A percentile compares a stretch with the other conserved stretches of the same genome.
These are phyloP conservation scores for Suhomyces faveliae DNA, from an alignment of 805 yeast genomes.

Conservation along the genomic window DNA sequence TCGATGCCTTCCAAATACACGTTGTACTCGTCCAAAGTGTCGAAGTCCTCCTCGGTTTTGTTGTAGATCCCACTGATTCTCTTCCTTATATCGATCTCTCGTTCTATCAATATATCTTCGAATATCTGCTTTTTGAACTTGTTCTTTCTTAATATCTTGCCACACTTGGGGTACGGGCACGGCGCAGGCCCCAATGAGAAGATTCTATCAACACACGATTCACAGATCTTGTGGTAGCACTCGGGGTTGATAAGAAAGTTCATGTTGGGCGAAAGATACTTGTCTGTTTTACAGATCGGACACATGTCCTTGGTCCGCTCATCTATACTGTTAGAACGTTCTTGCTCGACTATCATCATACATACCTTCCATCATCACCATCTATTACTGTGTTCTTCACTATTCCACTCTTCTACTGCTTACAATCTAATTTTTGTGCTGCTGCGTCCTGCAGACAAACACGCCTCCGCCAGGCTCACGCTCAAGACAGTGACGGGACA, in stretches of 20 bases:
- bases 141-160: constrained; percentile 80
- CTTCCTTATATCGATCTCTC: constrained; percentile 87
- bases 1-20: constrained; percentile 83
- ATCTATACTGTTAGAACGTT: constrained; percentile 28
- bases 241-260: constrained; percentile 91
- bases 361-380: constrained; percentile 1
- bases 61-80: constrained; percentile 77
- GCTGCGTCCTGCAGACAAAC: not conserved
- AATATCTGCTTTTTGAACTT: constrained; percentile 90
- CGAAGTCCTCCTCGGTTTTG: constrained; percentile 74
- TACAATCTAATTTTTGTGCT: not conserved
- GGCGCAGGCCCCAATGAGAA: constrained; percentile 94
- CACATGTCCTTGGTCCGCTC: constrained; percentile 76
- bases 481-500: too few species aligned
- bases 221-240: constrained; percentile 97
- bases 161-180: constrained; percentile 93
- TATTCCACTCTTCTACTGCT: not conserved
- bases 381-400: not conserved
- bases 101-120: constrained; percentile 86
- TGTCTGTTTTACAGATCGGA: constrained; percentile 95
- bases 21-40: constrained; percentile 58
- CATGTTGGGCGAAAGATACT: constrained; percentile 91
- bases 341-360: too few species aligned
- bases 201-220: constrained; percentile 92
- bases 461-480: too few species aligned